Evolutionary conservation across 2,329 filamentous ascomycete species (phyloP), one percentile per base, ranked within the genome.

Genomic region (Coleophoma eucalyptorum): DNA sequence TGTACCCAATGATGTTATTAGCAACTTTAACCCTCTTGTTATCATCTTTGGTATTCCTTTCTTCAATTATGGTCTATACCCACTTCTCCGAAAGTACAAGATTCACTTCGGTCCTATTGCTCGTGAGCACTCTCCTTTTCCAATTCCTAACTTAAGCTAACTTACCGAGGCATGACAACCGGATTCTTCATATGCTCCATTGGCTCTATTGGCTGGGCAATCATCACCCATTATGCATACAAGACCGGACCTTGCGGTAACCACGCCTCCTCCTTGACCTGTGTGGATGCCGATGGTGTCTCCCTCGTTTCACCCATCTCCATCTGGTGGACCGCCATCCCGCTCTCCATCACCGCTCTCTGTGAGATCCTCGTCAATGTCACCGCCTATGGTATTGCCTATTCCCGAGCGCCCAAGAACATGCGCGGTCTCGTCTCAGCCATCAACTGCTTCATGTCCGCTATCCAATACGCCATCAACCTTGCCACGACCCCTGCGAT

Each of bases 1-100:
- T 42, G 79, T 89, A 3, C 89, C 88, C 61, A 92, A 92, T 72
- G 88, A 92, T 65, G 72, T 91, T 52, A 81, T 92, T 62, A 78
- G 82, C 66, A 91, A 90, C 70, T 74, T 92, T 50, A 86, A 91
- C 67, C 84, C 88, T 8, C 80, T 92, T 53, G 80, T 84, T 20
- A 83, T 92, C 54, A 80, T 92, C 58, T 79, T 90, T 62, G 80
- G 89, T 67, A 85, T 90, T 40, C 87, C 87, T 2, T 69, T 91
- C 53, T 76, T 86, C 53, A 87, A 91, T 62, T 77, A 73, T 31
- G 31, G 83, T 21, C 59, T 92, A 45, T 92, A 91, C 69, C 88
- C 88, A 0, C 63, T 77, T 18, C 77, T 91, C 50, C 84, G 84
- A 62, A 81, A 76, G 59, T 51, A 75, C 19, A 79, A 79, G 31